Evolutionary conservation across 2,329 filamentous ascomycete genomes (phyloP), one percentile per base, ranked within the genome.

Genomic region (Neofusicoccum ribis): DNA sequence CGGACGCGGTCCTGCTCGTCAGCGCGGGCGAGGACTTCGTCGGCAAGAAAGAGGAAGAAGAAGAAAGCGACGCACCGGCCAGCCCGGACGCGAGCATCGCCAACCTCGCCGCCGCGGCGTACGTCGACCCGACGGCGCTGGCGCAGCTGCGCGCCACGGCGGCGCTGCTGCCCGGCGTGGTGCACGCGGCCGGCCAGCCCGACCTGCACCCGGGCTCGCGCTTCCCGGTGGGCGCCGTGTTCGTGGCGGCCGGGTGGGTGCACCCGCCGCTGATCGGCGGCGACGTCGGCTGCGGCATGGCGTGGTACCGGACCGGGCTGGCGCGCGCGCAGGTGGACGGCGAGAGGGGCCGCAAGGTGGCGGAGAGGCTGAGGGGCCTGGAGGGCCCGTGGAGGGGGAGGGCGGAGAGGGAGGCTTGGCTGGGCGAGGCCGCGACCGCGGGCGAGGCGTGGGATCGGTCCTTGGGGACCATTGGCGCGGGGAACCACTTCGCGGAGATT

Each of bases 221-320:
- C 59, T 79, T 75, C 20, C 76, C 77, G 1, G 76, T 79, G 23
- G 76, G 76, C 12, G 73, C 74, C 1, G 75, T 77, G 6, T 78
- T 79, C 51, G 72, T 73, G 8, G 75, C 72, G 0, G 67, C 70
- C 37, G 69, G 67, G 65, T 79, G 75, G 70, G 73, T 79, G 17
- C 75, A 79, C 61, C 77, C 76, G 15, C 75, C 73, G 15, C 68
- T 79, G 11, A 78, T 79, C 9, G 77, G 77, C 2, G 68, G 73
- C 5, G 76, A 79, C 49, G 78, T 79, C 56, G 77, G 76, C 0
- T 79, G 76, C 64, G 77, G 76, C 0, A 79, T 79, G 76, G 71
- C 75, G 7, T 78, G 75, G 74, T 78, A 77, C 63, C 72, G 70
- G 65, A 76, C 76, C 12, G 70, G 61, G 5, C 68, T 78, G 4